phyloP scores from a whole-genome alignment of 805 yeast species.

The Diddensiella santjacobensis region DNA sequence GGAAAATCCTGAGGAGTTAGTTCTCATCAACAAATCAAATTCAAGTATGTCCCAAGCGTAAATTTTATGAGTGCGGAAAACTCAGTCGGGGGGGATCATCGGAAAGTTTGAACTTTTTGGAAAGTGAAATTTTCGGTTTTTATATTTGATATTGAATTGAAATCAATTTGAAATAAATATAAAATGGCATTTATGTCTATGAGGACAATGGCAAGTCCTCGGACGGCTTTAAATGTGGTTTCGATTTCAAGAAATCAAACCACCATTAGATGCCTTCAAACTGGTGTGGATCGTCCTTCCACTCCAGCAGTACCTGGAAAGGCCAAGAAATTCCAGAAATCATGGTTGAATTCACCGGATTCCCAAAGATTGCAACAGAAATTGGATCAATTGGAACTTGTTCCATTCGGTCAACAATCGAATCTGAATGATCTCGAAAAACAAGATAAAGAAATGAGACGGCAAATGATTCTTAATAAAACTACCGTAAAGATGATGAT shows the following conservation, averaged over 20 bases:
- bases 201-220: background rate
- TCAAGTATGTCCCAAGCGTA: background rate
- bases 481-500: slow-evolving; percentile 68
- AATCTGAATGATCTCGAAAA: slow-evolving; percentile 66
- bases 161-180: too few relatives aligned
- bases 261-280: too few relatives aligned
- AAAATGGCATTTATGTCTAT: background rate
- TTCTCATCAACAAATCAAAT: slow-evolving; percentile 4
- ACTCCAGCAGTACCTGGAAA: background rate
- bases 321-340: background rate
- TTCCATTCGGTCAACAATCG: slow-evolving; percentile 24
- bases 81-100: background rate
- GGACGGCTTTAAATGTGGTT: background rate
- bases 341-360: slow-evolving; percentile 4
- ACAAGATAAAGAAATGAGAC: slow-evolving; percentile 67
- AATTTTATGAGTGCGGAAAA: background rate
- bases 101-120: too few relatives aligned
- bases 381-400: slow-evolving; percentile 19
- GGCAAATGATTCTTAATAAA: slow-evolving; percentile 70
- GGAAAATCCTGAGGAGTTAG: background rate
- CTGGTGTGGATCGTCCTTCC: background rate
- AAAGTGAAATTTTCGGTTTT: too few relatives aligned
- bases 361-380: slow-evolving; percentile 14
- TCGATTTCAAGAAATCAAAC: too few relatives aligned
- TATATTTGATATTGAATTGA: too few relatives aligned